A percentile compares a stretch with the other conserved stretches of the same genome.
These are phyloP conservation scores for Backusella circina DNA, from an alignment of 192 early-diverging fungal species.

Conservation along the genomic window DNA sequence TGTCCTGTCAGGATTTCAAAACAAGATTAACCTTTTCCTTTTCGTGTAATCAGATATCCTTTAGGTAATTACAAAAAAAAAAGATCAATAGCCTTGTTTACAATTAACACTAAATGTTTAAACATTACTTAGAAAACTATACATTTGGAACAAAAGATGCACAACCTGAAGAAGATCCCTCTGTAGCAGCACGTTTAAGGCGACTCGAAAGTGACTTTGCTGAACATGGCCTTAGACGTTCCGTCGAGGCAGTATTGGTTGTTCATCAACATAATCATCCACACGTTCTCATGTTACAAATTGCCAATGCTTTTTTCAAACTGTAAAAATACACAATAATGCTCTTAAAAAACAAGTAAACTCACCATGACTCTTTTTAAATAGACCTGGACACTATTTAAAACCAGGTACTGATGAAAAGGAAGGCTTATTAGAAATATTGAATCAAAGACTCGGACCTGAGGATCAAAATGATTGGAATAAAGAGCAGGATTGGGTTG, in stretches of 20 bases:
- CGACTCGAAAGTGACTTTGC: slow-evolving; percentile 64
- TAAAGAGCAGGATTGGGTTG: slow-evolving; percentile 56
- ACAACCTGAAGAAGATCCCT: slow-evolving; percentile 65
- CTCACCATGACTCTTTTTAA: background rate
- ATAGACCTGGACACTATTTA: slow-evolving; percentile 67
- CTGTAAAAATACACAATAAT: slow-evolving; percentile 53
- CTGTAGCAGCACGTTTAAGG: slow-evolving; percentile 52
- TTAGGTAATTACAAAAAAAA: slow-evolving; percentile 8
- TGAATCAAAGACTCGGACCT: slow-evolving; percentile 54
- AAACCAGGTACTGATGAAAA: slow-evolving; percentile 74
- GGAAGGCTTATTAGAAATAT: slow-evolving; percentile 60
- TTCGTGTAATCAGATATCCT: slow-evolving; percentile 14
- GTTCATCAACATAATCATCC: slow-evolving; percentile 81
- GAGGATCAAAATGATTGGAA: slow-evolving; percentile 24
- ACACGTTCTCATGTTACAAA: slow-evolving; percentile 76
- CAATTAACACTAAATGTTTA: background rate
- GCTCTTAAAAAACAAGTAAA: background rate
- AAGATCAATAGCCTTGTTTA: background rate
- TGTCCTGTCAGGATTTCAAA: background rate
- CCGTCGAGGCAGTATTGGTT: slow-evolving; percentile 71
- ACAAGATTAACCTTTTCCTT: background rate
- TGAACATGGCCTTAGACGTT: slow-evolving; percentile 57
- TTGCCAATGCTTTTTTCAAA: slow-evolving; percentile 71
- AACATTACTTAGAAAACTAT: slow-evolving; percentile 45
- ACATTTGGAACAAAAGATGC: slow-evolving; percentile 73